Base-by-base conservation (phyloP, 1,139 yeast genomes). In the Meyerozyma athensensis region DNA sequence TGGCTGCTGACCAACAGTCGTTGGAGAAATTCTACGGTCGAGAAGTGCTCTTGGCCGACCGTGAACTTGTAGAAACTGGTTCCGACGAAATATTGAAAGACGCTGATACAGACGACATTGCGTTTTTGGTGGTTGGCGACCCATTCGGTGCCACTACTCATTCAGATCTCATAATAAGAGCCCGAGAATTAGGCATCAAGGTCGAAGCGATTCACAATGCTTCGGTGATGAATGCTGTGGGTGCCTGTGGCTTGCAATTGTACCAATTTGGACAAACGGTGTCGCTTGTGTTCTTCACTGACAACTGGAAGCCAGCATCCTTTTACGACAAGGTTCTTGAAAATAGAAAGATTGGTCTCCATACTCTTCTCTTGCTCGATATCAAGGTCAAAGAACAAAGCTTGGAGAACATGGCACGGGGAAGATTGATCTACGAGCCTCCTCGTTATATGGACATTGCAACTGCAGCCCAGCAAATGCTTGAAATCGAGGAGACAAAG, bases 81-180 rank as follows among this genome's bases (percentile, higher is more conserved):
- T 79, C 94, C 19, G 97, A 90, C 52, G 72, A 73, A 30, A 92
- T 92, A 42, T 68, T 92, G 46, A 81, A 70, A 19, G 82, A 77
- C 39, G 97, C 95, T 1, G 78, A 84, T 33, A 66, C 61, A 16
- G 92, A 86, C 39, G 96, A 89, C 56, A 74, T 92, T 56, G 97
- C 97, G 1, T 89, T 92, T 52, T 69, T 92, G 48, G 98, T 92
- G 14, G 98, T 92, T 19, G 98, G 98, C 28, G 98, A 92, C 58
- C 96, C 95, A 24, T 90, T 87, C 58, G 98, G 98, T 23, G 98
- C 98, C 31, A 92, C 98, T 4, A 92, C 98, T 0, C 98, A 92
- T 61, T 87, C 97, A 0, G 98, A 92, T 63, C 72, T 92, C 46
- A 87, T 89, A 30, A 75, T 92, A 42, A 72, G 98, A 51, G 97